Percentiles rank a stretch among this genome's conserved stretches.
phyloP scores from a whole-genome alignment of 257 asterid genomes.

The Voacanga thouarsii region DNA sequence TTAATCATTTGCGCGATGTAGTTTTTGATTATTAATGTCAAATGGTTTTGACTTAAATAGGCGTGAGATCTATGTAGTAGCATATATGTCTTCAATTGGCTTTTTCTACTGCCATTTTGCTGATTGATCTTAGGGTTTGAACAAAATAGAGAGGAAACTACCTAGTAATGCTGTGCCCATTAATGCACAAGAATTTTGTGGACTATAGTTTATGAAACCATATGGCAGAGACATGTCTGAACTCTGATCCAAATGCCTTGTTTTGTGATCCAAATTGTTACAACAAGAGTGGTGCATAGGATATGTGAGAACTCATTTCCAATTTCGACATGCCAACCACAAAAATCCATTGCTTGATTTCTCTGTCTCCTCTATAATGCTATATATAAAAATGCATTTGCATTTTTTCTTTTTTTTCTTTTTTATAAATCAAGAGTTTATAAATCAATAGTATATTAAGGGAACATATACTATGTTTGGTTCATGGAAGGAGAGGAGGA shows the following conservation, averaged over 20 bases:
- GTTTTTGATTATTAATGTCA: no score
- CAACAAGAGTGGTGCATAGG: neutral
- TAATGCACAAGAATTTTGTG: neutral
- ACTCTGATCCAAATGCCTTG: neutral
- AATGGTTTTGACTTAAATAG: no score
- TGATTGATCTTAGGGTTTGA: no score
- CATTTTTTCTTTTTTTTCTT: no score
- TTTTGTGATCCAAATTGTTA: neutral
- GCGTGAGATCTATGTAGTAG: no score
- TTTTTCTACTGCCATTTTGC: no score
- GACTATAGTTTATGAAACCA: neutral
- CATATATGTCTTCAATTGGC: neutral
- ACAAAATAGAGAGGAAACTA: neutral
- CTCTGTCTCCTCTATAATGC: neutral
- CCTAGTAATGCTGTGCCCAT: neutral
- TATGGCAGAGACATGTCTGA: slow-evolving; percentile 1
- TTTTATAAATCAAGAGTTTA: no score
- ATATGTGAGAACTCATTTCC: neutral
- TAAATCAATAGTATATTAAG: no score
- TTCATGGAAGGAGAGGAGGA: no score
- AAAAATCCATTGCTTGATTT: neutral
- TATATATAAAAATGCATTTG: no score
- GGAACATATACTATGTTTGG: no score
- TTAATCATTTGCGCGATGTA: no score
- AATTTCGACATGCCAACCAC: neutral